Base-by-base conservation (phyloP, 2,329 filamentous ascomycete species). In the Amauroascus niger region DNA sequence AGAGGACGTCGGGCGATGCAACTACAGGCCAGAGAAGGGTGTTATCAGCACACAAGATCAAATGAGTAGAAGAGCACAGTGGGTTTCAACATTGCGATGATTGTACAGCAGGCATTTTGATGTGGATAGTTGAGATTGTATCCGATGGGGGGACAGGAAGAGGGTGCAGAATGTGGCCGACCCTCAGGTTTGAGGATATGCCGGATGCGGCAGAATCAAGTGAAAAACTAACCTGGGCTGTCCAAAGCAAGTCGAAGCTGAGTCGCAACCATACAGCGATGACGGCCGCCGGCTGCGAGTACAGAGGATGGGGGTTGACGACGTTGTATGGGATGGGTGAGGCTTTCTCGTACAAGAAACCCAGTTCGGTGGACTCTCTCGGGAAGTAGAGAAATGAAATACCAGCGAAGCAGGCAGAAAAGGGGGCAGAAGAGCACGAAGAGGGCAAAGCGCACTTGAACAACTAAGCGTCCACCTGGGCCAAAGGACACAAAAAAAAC, bases 171-270 rank as follows among this genome's bases (percentile, higher is more conserved):
- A 26, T 41, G 49, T 41, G 30, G 39, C 49, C 39, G 49, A 51
- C 37, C 37, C 37, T 44, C 26, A 24, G 33, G 35, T 41, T 59
- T 61, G 62, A 62, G 61, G 63, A 63, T 51, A 57, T 57, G 54
- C 62, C 64, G 65, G 67, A 67, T 62, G 64, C 63, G 55, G 61
- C 63, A 63, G 67, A 64, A 64, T 60, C 62, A 61, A 46, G 11
- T 18, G 33, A 39, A 11, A 46, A 46, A 32, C 50, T 53, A 30
- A 53, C 50, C 50, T 46, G 41, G 32, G 33, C 41, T 28, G 18
- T 28, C 41, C 41, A 20, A 39, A 46, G 20, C 24, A 43, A 61
- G 57, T 52, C 60, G 58, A 55, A 60, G 67, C 68, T 55, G 62
- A 59, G 61, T 69, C 67, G 68, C 68, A 68, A 62, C 54, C 54